Evolutionary conservation across 768 basidiomycete genomes (phyloP).

Genomic region (Boletus insuetus): DNA sequence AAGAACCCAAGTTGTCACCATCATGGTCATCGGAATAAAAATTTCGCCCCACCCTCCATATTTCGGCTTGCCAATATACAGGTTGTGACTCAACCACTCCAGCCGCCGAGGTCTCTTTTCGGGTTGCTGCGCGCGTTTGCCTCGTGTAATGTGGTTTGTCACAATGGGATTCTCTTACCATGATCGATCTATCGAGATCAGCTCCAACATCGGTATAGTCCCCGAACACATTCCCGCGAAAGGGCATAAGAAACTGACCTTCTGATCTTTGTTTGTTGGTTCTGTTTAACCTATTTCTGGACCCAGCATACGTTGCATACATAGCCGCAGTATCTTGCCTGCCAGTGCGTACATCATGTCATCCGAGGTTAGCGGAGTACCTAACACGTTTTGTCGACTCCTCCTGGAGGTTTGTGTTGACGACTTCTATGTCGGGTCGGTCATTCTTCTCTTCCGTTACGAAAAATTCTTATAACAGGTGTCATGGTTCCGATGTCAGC

Average conservation of each 20-base stretch:
- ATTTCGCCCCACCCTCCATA: slow-evolving; percentile 1
- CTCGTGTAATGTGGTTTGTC: slow-evolving; percentile 10
- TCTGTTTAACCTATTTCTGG: neutral
- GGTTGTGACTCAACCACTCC: neutral
- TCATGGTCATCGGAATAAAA: slow-evolving; percentile 10
- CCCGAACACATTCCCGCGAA: neutral
- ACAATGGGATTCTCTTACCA: neutral
- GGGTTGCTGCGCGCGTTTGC: slow-evolving; percentile 1
- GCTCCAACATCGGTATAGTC: neutral
- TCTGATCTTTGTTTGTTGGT: neutral
- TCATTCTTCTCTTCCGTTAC: neutral
- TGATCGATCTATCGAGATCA: slow-evolving; percentile 6
- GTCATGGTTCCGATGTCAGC: slow-evolving; percentile 2
- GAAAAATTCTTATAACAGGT: neutral
- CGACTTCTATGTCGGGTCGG: neutral
- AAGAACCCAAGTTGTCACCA: slow-evolving; percentile 4
- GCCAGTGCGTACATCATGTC: neutral
- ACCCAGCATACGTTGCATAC: neutral
- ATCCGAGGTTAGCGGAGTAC: slow-evolving; percentile 7
- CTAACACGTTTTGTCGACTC: neutral
- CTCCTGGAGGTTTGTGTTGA: neutral
- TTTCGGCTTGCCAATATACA: neutral
- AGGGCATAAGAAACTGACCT: neutral
- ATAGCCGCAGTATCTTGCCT: neutral
- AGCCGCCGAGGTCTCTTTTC: slow-evolving; percentile 4